Evolutionary conservation across 306 rosid species (phyloP).

Genomic region (Dalbergia cultrata): DNA sequence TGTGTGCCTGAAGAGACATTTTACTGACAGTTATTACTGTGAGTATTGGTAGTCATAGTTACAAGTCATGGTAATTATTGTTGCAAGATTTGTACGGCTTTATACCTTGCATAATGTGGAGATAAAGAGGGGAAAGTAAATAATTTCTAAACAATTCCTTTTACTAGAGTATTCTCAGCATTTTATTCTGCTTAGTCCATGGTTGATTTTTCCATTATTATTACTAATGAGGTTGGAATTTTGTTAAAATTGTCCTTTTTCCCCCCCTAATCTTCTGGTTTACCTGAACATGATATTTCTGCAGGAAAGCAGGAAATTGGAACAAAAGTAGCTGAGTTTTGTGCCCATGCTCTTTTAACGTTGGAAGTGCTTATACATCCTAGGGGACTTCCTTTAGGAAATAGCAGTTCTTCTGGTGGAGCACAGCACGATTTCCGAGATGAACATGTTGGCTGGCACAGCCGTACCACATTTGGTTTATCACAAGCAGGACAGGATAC

Average conservation of each 20-base stretch:
- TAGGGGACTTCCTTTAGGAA: constrained; percentile 71
- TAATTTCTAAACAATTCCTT: too few relatives aligned
- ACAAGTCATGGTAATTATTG: not conserved
- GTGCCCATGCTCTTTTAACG: constrained; percentile 83
- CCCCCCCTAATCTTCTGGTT: not conserved
- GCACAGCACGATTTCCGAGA: constrained; percentile 46
- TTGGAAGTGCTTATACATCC: constrained; percentile 95
- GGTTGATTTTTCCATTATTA: too few relatives aligned
- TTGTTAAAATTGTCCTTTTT: not conserved
- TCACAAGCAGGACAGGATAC: constrained; percentile 45
- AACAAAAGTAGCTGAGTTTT: constrained; percentile 80
- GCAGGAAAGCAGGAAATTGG: constrained; percentile 80
- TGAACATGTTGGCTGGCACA: constrained; percentile 37
- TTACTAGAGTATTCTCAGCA: too few relatives aligned
- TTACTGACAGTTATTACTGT: not conserved
- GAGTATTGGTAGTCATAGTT: constrained; percentile 8
- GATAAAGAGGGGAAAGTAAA: not conserved
- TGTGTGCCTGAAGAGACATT: constrained; percentile 5
- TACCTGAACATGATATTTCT: constrained; percentile 44
- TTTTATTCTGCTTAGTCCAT: too few relatives aligned
- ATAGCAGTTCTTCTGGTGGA: constrained; percentile 39
- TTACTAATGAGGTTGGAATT: too few relatives aligned
- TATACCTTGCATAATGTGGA: not conserved
- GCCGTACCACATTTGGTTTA: constrained; percentile 45
- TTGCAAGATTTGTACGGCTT: constrained; percentile 9